Evolutionary conservation across 1,284 basidiomycete species (phyloP).

Genomic region (Agroathelia rolfsii): DNA sequence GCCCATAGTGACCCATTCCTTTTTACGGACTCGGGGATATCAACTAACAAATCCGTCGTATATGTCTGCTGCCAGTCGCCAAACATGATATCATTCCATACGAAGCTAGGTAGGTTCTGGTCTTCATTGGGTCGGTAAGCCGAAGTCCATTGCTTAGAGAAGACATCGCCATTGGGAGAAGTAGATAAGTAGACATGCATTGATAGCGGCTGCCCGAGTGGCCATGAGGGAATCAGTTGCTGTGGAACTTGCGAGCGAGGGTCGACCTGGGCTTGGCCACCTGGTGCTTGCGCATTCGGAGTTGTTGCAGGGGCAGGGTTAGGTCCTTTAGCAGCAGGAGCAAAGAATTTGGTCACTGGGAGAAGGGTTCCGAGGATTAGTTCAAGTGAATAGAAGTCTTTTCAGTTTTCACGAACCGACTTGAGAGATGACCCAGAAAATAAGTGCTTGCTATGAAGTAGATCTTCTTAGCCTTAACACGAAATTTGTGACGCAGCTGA

Average conservation of each 20-base stretch:
- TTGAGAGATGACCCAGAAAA: slow-evolving; percentile 54
- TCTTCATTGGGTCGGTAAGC: slow-evolving; percentile 37
- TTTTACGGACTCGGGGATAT: slow-evolving; percentile 71
- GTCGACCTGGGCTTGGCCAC: slow-evolving; percentile 19
- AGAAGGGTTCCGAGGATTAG: slow-evolving; percentile 5
- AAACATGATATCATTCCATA: slow-evolving; percentile 79
- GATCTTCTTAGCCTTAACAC: slow-evolving; percentile 7
- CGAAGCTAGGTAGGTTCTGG: slow-evolving; percentile 50
- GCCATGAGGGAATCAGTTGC: slow-evolving; percentile 47
- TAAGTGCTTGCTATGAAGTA: slow-evolving; percentile 46
- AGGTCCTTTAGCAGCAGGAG: slow-evolving; percentile 20
- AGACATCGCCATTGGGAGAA: slow-evolving; percentile 47
- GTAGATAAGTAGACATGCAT: slow-evolving; percentile 75
- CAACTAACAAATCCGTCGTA: slow-evolving; percentile 54
- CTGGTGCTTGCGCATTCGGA: slow-evolving; percentile 13
- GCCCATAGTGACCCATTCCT: slow-evolving; percentile 80
- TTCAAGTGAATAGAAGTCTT: slow-evolving; percentile 2
- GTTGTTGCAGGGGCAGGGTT: slow-evolving; percentile 19
- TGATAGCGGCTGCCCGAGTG: slow-evolving; percentile 44
- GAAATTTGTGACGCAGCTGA: slow-evolving; percentile 1
- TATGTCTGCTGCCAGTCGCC: slow-evolving; percentile 72
- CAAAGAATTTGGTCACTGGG: slow-evolving; percentile 36
- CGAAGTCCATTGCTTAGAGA: slow-evolving; percentile 41
- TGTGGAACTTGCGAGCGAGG: slow-evolving; percentile 42
- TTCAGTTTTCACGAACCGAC: slow-evolving; percentile 34